Conservation (phyloP, 768 basidiomycete species). For the Termitomyces sp. region DNA sequence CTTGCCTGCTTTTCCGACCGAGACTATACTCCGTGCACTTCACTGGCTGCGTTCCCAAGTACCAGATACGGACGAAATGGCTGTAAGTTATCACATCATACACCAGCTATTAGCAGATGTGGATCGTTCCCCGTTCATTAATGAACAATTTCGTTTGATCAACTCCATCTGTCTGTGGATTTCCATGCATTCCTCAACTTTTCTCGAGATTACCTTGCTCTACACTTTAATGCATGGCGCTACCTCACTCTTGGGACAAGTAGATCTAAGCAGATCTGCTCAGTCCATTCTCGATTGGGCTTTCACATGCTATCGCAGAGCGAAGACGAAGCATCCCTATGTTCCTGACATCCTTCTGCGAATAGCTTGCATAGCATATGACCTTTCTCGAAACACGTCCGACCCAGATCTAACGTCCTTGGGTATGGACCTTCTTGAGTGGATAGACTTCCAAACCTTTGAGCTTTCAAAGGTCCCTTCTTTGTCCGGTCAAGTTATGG, state of each 20-base stretch:
- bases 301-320: conserved; percentile 44
- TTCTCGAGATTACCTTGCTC: conserved; percentile 55
- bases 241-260: conserved; percentile 56
- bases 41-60: conserved; percentile 49
- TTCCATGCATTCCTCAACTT: conserved; percentile 49
- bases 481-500: conserved; percentile 37
- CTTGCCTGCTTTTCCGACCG: conserved; percentile 50
- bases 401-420: conserved; percentile 24
- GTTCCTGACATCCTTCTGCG: conserved; percentile 66
- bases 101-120: conserved; percentile 67
- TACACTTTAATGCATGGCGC: conserved; percentile 65
- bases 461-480: conserved; percentile 31
- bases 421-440: conserved; percentile 37
- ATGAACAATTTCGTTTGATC: conserved; percentile 75
- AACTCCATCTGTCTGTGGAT: conserved; percentile 74
- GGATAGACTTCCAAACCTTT: conserved; percentile 5
- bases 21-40: conserved; percentile 47
- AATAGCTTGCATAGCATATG: conserved; percentile 56
- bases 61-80: conserved; percentile 36
- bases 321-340: conserved; percentile 36
- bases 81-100: conserved; percentile 72
- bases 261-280: conserved; percentile 59
- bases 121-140: conserved; percentile 64
- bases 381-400: conserved; percentile 33
- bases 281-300: conserved; percentile 81